Conservation (phyloP, 2,329 filamentous ascomycete species). For the Neurospora sp. region DNA sequence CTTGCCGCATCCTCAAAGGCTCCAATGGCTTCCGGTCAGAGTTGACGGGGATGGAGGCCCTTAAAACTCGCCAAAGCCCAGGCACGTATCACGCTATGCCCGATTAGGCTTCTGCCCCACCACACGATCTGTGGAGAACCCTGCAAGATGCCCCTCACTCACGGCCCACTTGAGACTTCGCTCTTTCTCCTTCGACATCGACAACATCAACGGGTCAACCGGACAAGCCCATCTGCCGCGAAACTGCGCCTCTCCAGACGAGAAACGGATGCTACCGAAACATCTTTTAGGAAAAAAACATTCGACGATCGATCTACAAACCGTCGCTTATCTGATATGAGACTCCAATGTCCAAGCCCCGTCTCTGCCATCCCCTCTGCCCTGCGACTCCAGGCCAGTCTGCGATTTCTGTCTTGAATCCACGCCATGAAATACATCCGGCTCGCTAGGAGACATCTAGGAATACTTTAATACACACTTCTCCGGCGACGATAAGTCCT, state of each 20-base stretch:
- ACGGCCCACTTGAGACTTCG: not conserved
- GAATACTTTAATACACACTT: no score
- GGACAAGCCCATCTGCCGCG: not conserved
- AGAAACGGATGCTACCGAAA: not conserved
- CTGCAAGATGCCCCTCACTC: not conserved
- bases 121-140: constrained; percentile 5
- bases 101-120: constrained; percentile 12
- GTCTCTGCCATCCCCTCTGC: not conserved
- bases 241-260: not conserved
- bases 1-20: constrained; percentile 14
- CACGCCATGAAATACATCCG: no score
- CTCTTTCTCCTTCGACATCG: not conserved
- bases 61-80: constrained; percentile 47
- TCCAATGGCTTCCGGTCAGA: constrained; percentile 21
- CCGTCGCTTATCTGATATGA: not conserved
- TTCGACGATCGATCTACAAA: not conserved
- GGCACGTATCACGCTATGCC: constrained; percentile 34
- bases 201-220: not conserved
- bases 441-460: no score
- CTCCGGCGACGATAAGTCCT: no score
- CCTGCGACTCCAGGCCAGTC: not conserved
- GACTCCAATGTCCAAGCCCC: not conserved
- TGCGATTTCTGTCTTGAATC: not conserved
- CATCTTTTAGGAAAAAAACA: not conserved
- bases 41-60: constrained; percentile 21